These are phyloP conservation scores for Murraya koenigii DNA, from an alignment of 345 rosid species.

Conservation along the genomic window DNA sequence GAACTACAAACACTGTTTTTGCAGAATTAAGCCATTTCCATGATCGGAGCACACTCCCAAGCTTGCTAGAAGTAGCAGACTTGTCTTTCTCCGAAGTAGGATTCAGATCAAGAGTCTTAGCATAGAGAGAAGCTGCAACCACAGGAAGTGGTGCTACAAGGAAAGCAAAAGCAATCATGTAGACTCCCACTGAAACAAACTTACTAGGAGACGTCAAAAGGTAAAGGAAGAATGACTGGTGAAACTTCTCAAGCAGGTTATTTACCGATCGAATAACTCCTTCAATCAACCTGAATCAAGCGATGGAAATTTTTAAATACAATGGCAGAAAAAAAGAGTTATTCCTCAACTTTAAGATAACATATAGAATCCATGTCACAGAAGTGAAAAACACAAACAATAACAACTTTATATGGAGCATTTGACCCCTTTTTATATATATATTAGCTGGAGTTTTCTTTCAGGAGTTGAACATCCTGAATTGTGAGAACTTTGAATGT, in stretches of 20 bases:
- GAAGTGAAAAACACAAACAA: neutral
- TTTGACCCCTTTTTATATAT: neutral
- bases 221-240: conserved; percentile 92
- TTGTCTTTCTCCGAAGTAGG: conserved; percentile 25
- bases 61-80: conserved; percentile 22
- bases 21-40: conserved; percentile 86
- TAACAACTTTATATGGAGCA: neutral
- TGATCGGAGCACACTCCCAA: conserved; percentile 33
- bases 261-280: conserved; percentile 86
- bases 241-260: conserved; percentile 97
- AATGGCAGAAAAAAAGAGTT: neutral
- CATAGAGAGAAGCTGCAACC: conserved; percentile 83
- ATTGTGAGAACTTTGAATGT: neutral
- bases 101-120: conserved; percentile 40
- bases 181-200: conserved; percentile 91
- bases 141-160: conserved; percentile 88
- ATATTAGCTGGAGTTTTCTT: neutral
- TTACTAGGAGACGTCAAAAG: conserved; percentile 77
- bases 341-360: neutral
- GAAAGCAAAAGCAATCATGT: conserved; percentile 93
- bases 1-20: conserved; percentile 63
- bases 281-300: conserved; percentile 78
- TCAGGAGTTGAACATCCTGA: neutral
- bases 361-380: neutral
- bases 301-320: conserved; percentile 21